Conservation (phyloP, 805 yeast species). For the Hanseniaspora thailandica region DNA sequence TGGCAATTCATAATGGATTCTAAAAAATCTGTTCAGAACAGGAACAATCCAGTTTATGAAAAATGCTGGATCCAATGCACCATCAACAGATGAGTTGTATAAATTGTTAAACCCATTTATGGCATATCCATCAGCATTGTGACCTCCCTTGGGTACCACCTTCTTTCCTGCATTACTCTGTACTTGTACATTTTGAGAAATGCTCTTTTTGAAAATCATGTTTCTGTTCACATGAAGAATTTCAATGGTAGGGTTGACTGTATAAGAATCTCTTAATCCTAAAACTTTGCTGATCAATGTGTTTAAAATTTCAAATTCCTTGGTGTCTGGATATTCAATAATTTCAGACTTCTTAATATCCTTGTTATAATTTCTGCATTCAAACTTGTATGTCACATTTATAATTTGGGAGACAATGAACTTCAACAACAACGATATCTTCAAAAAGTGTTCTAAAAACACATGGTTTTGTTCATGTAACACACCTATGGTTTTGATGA, state of each 20-base stretch:
- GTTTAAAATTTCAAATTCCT: slow-evolving; percentile 4
- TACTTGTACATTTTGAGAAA: background rate
- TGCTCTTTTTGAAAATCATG: background rate
- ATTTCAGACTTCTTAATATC: background rate
- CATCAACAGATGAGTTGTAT: background rate
- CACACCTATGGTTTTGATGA: background rate
- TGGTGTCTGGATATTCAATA: slow-evolving; percentile 1
- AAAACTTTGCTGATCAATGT: background rate
- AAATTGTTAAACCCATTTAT: background rate
- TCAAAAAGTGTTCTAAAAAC: slow-evolving; percentile 2
- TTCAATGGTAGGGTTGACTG: background rate
- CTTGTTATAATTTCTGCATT: background rate
- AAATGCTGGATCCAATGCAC: background rate
- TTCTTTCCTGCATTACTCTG: background rate
- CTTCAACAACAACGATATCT: slow-evolving; percentile 5
- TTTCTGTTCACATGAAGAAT: background rate
- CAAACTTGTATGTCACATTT: slow-evolving; percentile 1
- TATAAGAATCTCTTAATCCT: background rate
- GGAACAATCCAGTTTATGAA: slow-evolving; percentile 11
- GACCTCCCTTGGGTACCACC: background rate
- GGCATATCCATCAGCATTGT: background rate
- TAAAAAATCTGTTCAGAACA: slow-evolving; percentile 6
- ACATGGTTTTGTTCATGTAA: background rate
- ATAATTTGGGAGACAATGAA: slow-evolving; percentile 8
- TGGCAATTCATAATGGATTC: background rate